Base-by-base conservation (phyloP, 768 basidiomycete genomes). In the Suillus brevipes region DNA sequence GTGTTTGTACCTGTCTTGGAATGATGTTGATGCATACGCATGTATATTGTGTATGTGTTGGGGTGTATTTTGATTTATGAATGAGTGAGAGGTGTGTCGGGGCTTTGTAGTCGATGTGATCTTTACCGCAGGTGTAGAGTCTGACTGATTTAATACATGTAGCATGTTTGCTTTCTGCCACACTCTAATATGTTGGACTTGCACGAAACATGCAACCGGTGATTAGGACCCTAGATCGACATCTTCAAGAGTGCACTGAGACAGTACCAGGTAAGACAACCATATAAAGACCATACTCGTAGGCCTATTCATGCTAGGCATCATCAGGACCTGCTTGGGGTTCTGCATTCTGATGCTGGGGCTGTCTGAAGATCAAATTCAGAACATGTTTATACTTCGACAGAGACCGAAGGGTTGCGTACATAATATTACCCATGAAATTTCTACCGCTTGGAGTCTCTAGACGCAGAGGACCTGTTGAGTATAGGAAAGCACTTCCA, bases 1-100 rank as follows among this genome's bases (percentile, higher is more conserved):
- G 83, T 88, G 1, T 88, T 88, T 67, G 68, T 87, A 61, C 74
- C 75, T 18, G 66, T 70, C 25, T 38, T 38, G 9, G 56, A 58
- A 38, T 58, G 37, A 58, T 34, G 4, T 13, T 7, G 2, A 47
- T 23, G n/a, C 6, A 14, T 8, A 49, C 9, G 23, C 20, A 36
- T 20, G 10, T 20, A 6, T 14, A 7, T n/a, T 47, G 45, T 23
- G 23, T 49, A 14, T 4, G 23, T 23, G 12, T 6, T 47, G 12
- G 12, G 23, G 6, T 50, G 49, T 28, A 50, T 28, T 23, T 50
- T 14, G 25, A 25, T 28, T 31, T 31, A 4, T 14, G 1, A 28
- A 25, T 31, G 31, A 31, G 6, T 25, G 13, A 13, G 23, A 45
- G 31, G 31, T 31, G 31, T 31, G 2, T 31, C 4, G 31, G 31